Evolutionary conservation across 371 early-diverging fungal species (phyloP).

Genomic region (Circinella minor): DNA sequence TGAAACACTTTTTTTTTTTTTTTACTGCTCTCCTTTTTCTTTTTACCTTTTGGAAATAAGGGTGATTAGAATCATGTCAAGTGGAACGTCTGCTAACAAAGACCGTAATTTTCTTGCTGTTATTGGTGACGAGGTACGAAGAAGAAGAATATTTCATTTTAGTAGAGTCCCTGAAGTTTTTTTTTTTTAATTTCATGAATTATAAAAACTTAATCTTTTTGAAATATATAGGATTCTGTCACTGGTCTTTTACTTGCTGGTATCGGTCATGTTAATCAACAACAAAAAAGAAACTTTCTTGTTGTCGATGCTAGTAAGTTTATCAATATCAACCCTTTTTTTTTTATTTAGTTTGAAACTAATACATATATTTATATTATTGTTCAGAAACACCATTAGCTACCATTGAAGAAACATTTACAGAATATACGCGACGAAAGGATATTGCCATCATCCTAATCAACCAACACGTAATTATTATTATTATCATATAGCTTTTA

Average conservation of each 20-base stretch:
- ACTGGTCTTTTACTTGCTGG: slow-evolving; percentile 98
- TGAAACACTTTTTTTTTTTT: neutral
- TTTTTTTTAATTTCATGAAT: too few species aligned
- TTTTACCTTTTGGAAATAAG: neutral
- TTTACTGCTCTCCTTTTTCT: neutral
- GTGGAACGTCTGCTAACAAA: slow-evolving; percentile 51
- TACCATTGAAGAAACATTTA: slow-evolving; percentile 89
- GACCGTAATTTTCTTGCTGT: slow-evolving; percentile 92
- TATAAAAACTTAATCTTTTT: neutral
- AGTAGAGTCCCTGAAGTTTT: too few species aligned
- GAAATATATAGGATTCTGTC: slow-evolving; percentile 84
- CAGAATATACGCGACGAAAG: slow-evolving; percentile 87
- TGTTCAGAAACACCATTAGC: slow-evolving; percentile 85
- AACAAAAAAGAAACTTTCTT: slow-evolving; percentile 91
- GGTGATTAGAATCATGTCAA: slow-evolving; percentile 31
- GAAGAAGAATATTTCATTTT: too few species aligned
- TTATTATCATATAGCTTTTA: neutral
- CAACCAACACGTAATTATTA: slow-evolving; percentile 85
- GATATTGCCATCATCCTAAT: slow-evolving; percentile 98
- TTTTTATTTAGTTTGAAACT: neutral
- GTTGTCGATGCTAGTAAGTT: slow-evolving; percentile 92
- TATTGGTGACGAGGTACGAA: slow-evolving; percentile 93
- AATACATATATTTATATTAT: too few species aligned
- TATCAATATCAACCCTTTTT: neutral
- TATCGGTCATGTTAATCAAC: slow-evolving; percentile 89